Evolutionary conservation across 2,329 filamentous ascomycete genomes (phyloP).

Genomic region (Ophiostoma sp.): DNA sequence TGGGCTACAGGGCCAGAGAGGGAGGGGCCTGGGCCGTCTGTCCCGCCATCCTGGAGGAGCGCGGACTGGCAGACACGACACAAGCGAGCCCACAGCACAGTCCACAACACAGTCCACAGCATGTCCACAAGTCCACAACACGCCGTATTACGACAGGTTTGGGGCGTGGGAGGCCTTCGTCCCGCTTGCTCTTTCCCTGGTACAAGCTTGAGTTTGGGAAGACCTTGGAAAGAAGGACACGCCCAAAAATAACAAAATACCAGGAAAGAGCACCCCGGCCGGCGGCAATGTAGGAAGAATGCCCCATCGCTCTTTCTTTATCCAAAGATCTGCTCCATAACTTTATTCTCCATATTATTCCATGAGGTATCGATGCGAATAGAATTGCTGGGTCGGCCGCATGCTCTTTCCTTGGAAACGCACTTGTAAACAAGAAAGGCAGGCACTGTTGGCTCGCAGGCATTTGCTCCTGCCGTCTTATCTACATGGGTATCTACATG

Average conservation of each 20-base stretch:
- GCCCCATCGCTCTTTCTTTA: not conserved
- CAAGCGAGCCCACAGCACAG: not conserved
- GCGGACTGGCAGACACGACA: not conserved
- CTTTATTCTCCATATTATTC: not conserved
- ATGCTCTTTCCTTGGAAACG: slow-evolving; percentile 3
- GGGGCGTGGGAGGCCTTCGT: not conserved
- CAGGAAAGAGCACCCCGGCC: not conserved
- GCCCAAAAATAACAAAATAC: not conserved
- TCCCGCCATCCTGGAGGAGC: slow-evolving; percentile 10
- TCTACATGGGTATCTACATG: not conserved
- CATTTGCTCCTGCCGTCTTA: not conserved
- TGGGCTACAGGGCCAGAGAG: not conserved
- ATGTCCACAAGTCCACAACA: not conserved
- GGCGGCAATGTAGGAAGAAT: not conserved
- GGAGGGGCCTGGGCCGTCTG: not conserved
- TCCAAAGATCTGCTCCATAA: not conserved
- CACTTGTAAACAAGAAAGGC: not conserved
- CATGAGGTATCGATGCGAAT: not conserved
- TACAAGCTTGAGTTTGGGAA: not conserved
- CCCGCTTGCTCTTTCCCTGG: not conserved
- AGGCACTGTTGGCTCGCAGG: not conserved
- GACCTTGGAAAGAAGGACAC: not conserved
- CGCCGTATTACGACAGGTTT: not conserved
- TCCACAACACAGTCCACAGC: not conserved
- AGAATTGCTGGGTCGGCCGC: not conserved